A percentile compares a stretch with the other conserved stretches of the same genome.
phyloP scores from a whole-genome alignment of 768 basidiomycete species.

The Kwoniella sp. region DNA sequence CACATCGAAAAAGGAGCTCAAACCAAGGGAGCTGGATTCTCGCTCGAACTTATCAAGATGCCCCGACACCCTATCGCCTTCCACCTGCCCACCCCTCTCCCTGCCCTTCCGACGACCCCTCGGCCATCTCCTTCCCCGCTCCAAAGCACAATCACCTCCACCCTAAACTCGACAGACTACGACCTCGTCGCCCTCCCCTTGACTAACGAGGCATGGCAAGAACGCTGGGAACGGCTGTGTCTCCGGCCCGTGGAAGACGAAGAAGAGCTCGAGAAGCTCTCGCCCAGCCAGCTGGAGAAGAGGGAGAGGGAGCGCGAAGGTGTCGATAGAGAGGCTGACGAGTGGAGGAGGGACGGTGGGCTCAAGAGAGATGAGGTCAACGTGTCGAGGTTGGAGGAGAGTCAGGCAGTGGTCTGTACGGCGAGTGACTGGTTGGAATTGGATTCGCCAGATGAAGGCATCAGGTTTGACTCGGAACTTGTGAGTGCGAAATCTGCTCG shows the following conservation, averaged over 20 bases:
- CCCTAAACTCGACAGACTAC: slow-evolving; percentile 63
- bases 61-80: slow-evolving; percentile 41
- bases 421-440: slow-evolving; percentile 94
- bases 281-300: slow-evolving; percentile 39
- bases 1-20: too few species aligned
- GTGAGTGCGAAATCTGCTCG: slow-evolving; percentile 66
- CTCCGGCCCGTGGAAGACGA: slow-evolving; percentile 58
- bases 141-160: slow-evolving; percentile 34
- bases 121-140: slow-evolving; percentile 43
- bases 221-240: slow-evolving; percentile 88
- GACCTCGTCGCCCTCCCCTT: slow-evolving; percentile 78
- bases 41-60: slow-evolving; percentile 30
- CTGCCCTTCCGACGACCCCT: slow-evolving; percentile 39
- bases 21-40: too few species aligned
- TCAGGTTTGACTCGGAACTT: slow-evolving; percentile 93
- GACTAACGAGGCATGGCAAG: slow-evolving; percentile 83
- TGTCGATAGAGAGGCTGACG: slow-evolving; percentile 67
- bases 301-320: slow-evolving; percentile 55
- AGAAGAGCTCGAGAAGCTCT: slow-evolving; percentile 15
- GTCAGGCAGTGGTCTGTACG: slow-evolving; percentile 65
- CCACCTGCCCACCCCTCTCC: slow-evolving; percentile 35
- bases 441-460: slow-evolving; percentile 88
- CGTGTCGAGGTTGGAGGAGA: slow-evolving; percentile 73
- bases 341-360: slow-evolving; percentile 79
- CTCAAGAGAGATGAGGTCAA: slow-evolving; percentile 85